Conservation (phyloP, 208 protist species). For the Acanthamoeba healyi region DNA sequence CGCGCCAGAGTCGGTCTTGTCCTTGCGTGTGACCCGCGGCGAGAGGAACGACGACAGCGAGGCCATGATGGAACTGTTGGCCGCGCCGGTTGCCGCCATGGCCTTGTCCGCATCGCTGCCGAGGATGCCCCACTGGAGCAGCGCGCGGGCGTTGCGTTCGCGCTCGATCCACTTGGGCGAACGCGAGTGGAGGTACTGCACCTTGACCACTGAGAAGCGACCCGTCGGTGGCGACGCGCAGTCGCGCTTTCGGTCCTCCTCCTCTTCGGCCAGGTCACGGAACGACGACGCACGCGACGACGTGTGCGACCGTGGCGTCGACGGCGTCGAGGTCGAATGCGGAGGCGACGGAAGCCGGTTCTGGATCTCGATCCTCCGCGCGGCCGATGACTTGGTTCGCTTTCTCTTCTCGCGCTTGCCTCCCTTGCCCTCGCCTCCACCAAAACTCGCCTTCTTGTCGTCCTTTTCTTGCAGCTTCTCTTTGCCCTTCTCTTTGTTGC, state of each 20-base stretch:
- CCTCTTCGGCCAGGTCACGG: neutral
- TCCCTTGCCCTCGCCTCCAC: neutral
- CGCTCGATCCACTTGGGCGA: constrained; percentile 42
- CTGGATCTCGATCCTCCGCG: neutral
- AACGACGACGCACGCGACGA: constrained; percentile 4
- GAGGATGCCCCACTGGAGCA: neutral
- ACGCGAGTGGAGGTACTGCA: constrained; percentile 28
- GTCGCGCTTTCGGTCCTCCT: neutral
- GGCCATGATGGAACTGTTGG: neutral
- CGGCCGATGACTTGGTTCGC: constrained; percentile 13
- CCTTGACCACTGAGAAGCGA: constrained; percentile 15
- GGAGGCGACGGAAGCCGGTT: too few relatives aligned
- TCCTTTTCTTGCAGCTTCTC: neutral
- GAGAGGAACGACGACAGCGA: constrained; percentile 33
- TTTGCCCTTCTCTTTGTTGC: neutral
- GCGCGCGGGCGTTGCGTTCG: neutral
- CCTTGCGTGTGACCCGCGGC: neutral
- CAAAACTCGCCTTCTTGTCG: too few relatives aligned
- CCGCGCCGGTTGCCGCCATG: neutral
- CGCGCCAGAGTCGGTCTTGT: neutral
- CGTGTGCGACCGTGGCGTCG: neutral
- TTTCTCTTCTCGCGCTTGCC: constrained; percentile 7
- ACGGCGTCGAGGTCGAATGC: neutral
- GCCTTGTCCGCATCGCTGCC: too few relatives aligned
- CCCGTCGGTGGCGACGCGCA: neutral